Evolutionary conservation across 495 filamentous ascomycete species (phyloP).

Genomic region (Xylaria nigripes): DNA sequence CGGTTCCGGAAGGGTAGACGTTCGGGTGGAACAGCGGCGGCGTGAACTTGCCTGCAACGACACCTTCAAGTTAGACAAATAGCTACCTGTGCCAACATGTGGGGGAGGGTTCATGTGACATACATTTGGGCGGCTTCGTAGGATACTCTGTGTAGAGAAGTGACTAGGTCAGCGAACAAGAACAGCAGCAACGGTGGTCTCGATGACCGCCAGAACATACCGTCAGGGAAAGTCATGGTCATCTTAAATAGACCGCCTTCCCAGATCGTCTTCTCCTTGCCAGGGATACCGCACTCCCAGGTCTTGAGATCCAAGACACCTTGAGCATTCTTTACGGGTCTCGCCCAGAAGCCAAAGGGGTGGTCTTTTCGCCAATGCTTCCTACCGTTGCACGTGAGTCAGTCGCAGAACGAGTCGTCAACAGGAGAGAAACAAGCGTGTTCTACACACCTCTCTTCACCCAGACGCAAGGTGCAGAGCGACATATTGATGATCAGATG

Average conservation of each 20-base stretch:
- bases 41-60: conserved; percentile 76
- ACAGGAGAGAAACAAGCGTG: not conserved
- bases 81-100: conserved; percentile 4
- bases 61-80: conserved; percentile 18
- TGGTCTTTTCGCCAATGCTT: conserved; percentile 97
- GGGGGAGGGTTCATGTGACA: conserved; percentile 18
- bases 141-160: conserved; percentile 68
- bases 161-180: conserved; percentile 19
- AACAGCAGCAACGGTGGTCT: not conserved
- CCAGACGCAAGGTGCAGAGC: conserved; percentile 77
- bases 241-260: conserved; percentile 94
- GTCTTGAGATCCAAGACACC: conserved; percentile 85
- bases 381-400: conserved; percentile 39
- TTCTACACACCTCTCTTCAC: conserved; percentile 72
- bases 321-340: conserved; percentile 67
- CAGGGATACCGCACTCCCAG: conserved; percentile 95
- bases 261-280: conserved; percentile 94
- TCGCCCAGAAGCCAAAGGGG: conserved; percentile 94
- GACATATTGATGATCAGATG: conserved; percentile 51
- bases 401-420: not conserved
- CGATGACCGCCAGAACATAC: conserved; percentile 43
- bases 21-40: conserved; percentile 98
- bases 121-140: conserved; percentile 98
- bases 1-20: conserved; percentile 96
- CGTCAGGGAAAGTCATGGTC: conserved; percentile 86